phyloP scores from a whole-genome alignment of 2,329 filamentous ascomycete species.

The Aspergillus sp. region DNA sequence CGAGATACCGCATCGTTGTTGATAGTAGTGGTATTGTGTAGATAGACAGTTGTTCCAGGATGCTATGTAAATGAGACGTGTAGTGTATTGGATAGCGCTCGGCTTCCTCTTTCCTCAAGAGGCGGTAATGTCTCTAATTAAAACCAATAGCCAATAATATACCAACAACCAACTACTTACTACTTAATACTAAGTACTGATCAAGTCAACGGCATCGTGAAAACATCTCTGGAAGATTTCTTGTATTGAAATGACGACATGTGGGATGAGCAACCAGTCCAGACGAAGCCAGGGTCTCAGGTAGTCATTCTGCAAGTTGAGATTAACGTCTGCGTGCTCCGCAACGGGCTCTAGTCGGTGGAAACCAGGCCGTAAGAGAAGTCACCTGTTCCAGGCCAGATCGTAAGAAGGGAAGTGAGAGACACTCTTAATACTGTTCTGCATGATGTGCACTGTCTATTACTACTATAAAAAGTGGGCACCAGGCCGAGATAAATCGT shows the following conservation, averaged over 20 bases:
- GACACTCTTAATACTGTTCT: not conserved
- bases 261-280: not conserved
- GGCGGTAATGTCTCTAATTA: not conserved
- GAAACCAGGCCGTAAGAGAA: not conserved
- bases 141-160: not conserved
- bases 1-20: not conserved
- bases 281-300: not conserved
- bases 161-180: not conserved
- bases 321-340: slow-evolving; percentile 2
- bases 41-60: too few species aligned
- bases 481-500: not conserved
- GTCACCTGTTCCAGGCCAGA: not conserved
- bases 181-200: too few species aligned
- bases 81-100: not conserved
- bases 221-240: too few species aligned
- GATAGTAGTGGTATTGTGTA: not conserved
- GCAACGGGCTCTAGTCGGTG: slow-evolving; percentile 1
- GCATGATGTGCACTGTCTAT: not conserved
- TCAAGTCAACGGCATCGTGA: too few species aligned
- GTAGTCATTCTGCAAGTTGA: not conserved
- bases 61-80: not conserved
- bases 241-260: not conserved
- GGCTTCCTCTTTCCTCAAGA: not conserved
- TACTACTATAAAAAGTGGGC: not conserved
- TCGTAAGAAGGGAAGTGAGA: not conserved